Evolutionary conservation across 352 stramenopile genomes (phyloP), one percentile per base, ranked within the genome.

Genomic region (Pythium grandisporangium): DNA sequence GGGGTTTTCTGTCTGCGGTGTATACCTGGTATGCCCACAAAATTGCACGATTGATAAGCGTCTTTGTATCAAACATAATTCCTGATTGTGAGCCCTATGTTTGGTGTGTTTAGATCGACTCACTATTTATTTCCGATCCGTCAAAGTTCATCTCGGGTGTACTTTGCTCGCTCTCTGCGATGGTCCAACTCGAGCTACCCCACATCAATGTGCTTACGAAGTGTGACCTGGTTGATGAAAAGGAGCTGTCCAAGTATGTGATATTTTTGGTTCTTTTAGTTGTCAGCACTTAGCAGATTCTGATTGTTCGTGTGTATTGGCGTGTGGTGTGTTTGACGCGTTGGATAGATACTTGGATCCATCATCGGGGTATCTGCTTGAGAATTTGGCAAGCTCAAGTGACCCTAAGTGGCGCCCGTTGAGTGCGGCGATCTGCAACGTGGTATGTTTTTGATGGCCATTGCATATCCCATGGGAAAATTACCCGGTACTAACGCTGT

Each of bases 181-280:
- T 99, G 96, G 74, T 99, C 13, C 91, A 97, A 45, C 74, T 99
- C n/a, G 96, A 99, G 55, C 76, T 99, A 23, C 96, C 97, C 12
- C 81, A 95, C 51, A 86, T 96, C 24, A 96, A 96, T 55, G 82
- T 95, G 24, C 63, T 96, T 10, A 95, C 87, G 20, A 96, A 96
- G 58, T 95, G 81, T 49, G 87, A 96, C 48, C 51, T 96, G 7
- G 80, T 94, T 11, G 72, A 94, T 39, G 76, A 95, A 38, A 87
- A 95, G 48, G 81, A 93, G 46, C 42, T 95, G 33, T 83, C 68
- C 37, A 94, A 93, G 69, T 95, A 72, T 27, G 58, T n/a, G n/a
- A n/a, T n/a, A n/a, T n/a, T n/a, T n/a, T n/a, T n/a, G n/a, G n/a
- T n/a, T n/a, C 44, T 37, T 42, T 2, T 5, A 16, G 12, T 30